These are phyloP conservation scores for Cercospora sp. DNA, from an alignment of 2,329 filamentous ascomycete species.

Conservation along the genomic window DNA sequence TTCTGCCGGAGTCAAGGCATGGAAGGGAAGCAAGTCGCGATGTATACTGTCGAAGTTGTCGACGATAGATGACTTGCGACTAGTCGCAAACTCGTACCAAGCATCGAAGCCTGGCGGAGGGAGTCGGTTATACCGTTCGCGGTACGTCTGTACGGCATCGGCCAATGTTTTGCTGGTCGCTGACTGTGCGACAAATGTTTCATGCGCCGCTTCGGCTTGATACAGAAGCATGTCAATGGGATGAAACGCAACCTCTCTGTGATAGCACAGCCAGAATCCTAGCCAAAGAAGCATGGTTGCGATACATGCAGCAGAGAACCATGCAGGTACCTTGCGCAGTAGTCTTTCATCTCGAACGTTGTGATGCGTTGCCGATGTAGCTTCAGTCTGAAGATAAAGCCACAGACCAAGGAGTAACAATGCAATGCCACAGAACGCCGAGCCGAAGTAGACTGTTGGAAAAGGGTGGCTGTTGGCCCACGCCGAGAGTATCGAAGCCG, in stretches of 20 bases:
- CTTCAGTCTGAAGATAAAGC: constrained; percentile 32
- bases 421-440: constrained; percentile 28
- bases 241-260: constrained; percentile 47
- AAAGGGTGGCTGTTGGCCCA: constrained; percentile 38
- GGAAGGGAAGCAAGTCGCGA: constrained; percentile 58
- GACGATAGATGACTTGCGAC: constrained; percentile 54
- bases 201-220: constrained; percentile 50
- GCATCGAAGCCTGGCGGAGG: constrained; percentile 62
- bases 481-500: constrained; percentile 36
- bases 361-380: constrained; percentile 13
- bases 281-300: constrained; percentile 47
- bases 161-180: constrained; percentile 49
- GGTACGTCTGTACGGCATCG: constrained; percentile 55
- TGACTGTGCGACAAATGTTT: constrained; percentile 52
- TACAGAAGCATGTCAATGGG: constrained; percentile 58
- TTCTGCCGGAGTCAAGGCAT: constrained; percentile 51
- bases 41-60: constrained; percentile 63
- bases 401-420: constrained; percentile 36
- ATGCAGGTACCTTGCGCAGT: constrained; percentile 29
- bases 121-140: constrained; percentile 52
- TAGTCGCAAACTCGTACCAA: constrained; percentile 60
- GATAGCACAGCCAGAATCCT: constrained; percentile 44
- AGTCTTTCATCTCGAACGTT: constrained; percentile 6
- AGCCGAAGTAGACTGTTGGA: constrained; percentile 29
- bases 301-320: constrained; percentile 42